phyloP scores from a whole-genome alignment of 2,329 filamentous ascomycete genomes.

The Xylaria sp. region DNA sequence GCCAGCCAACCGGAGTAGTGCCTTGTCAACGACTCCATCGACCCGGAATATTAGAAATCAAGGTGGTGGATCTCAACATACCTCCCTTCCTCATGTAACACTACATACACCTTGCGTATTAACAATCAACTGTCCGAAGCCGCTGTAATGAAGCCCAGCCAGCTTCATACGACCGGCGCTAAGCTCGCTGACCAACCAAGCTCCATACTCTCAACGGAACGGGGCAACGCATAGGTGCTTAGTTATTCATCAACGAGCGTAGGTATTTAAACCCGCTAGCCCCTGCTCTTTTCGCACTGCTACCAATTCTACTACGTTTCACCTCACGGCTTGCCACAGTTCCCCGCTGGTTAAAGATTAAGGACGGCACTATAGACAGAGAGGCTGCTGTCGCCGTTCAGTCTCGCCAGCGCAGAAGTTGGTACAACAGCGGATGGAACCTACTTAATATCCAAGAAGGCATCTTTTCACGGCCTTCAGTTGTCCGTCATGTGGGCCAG shows the following conservation, averaged over 20 bases:
- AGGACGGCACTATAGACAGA: no score
- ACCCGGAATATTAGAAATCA: constrained; percentile 9
- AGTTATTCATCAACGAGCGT: background rate
- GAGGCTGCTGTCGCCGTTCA: no score
- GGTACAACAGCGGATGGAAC: no score
- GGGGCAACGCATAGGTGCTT: background rate
- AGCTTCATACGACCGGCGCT: no score
- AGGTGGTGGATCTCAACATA: constrained; percentile 9
- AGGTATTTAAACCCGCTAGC: background rate
- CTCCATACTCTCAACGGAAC: background rate
- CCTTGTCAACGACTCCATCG: background rate
- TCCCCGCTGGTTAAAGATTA: background rate
- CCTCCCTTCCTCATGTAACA: constrained; percentile 3
- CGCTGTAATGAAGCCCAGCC: no score
- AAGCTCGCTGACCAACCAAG: background rate
- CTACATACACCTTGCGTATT: constrained; percentile 12
- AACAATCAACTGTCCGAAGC: constrained; percentile 9
- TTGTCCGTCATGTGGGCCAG: constrained; percentile 38
- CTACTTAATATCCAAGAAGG: background rate
- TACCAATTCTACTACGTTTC: background rate
- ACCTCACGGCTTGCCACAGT: background rate
- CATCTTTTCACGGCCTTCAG: background rate
- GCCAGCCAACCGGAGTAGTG: background rate
- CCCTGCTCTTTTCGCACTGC: background rate
- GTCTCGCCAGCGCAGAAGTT: no score